Evolutionary conservation across 306 rosid species (phyloP).

Genomic region (Ammopiptanthus mongolicus): DNA sequence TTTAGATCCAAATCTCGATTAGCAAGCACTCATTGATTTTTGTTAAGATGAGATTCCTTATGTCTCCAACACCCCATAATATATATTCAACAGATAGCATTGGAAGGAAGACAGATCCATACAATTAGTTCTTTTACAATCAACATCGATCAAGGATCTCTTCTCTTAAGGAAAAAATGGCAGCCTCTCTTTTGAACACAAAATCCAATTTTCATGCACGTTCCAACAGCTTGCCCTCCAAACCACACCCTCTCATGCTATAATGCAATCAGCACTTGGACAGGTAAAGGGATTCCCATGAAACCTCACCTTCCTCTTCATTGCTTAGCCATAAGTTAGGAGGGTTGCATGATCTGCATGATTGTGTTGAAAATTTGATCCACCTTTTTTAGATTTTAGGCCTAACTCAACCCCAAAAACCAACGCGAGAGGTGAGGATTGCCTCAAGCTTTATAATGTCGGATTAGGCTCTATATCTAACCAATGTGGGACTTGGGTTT

Average conservation of each 20-base stretch:
- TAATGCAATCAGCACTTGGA: slow-evolving; percentile 25
- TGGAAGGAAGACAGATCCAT: slow-evolving; percentile 5
- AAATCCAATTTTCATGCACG: slow-evolving; percentile 15
- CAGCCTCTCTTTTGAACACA: background rate
- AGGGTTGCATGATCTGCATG: slow-evolving; percentile 27
- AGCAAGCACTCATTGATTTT: background rate
- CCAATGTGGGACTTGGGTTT: no score
- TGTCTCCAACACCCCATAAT: background rate
- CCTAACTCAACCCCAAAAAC: no score
- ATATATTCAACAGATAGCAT: slow-evolving; percentile 9
- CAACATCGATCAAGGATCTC: background rate
- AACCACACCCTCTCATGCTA: slow-evolving; percentile 21
- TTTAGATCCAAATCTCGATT: slow-evolving; percentile 28
- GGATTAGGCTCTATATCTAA: no score
- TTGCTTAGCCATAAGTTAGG: slow-evolving; percentile 13
- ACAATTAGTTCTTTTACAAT: background rate
- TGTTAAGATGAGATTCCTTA: slow-evolving; percentile 15
- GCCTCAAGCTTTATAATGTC: no score
- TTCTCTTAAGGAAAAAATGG: slow-evolving; percentile 6
- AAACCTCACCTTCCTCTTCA: slow-evolving; percentile 17
- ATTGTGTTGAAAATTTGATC: slow-evolving; percentile 2
- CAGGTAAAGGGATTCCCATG: background rate
- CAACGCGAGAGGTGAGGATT: no score
- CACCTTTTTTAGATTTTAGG: no score
- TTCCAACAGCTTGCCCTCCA: slow-evolving; percentile 26